Base-by-base conservation (phyloP, 805 yeast genomes). In the Myxozyma mucilagina region DNA sequence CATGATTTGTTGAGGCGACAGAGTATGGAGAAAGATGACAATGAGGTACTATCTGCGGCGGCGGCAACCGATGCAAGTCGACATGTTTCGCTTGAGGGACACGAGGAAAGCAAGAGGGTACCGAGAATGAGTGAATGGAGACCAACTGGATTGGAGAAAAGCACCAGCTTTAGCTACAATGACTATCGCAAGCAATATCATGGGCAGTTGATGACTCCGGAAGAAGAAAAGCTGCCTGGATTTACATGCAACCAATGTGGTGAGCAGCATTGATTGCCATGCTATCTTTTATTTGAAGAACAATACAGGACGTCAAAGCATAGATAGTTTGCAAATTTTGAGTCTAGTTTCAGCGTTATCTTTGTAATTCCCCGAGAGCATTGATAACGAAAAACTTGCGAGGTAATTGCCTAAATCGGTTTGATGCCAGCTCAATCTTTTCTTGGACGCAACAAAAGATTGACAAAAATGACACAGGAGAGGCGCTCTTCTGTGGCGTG, bases 141-240 rank as follows among this genome's bases (percentile, higher is more conserved):
- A 8, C 47, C 53, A 13, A 29, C 29, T 38, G 10, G 45, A 7
- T 20, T 50, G 51, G 35, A 45, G 29, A 38, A 42, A 47, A 20
- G 36, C 18, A 50, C 47, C 10, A 63, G 67, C 41, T 61, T 63
- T 54, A 60, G 61, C 20, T 63, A 63, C 45, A 61, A 63, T 13
- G 66, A 56, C 14, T 63, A 63, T 39, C 50, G 56, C 38, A 63
- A 62, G 41, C 53, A 47, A 41, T 63, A 56, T 50, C 67, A 63
- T 42, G 60, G 61, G 29, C 45, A 41, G 60, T 47, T 61, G 42
- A 63, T 63, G 64, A 44, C 60, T 29, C 65, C 65, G 13, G 62
- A 53, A 43, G 62, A 63, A 41, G 67, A 63, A 54, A 34, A 29
- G 35, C 47, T 54, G 59, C 67, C 67, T 13, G 67, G 67, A 34